Percentiles rank a stretch among this genome's conserved stretches.
These are phyloP conservation scores for Globisporangium sylvaticum DNA, from an alignment of 352 stramenopile genomes.

Conservation along the genomic window DNA sequence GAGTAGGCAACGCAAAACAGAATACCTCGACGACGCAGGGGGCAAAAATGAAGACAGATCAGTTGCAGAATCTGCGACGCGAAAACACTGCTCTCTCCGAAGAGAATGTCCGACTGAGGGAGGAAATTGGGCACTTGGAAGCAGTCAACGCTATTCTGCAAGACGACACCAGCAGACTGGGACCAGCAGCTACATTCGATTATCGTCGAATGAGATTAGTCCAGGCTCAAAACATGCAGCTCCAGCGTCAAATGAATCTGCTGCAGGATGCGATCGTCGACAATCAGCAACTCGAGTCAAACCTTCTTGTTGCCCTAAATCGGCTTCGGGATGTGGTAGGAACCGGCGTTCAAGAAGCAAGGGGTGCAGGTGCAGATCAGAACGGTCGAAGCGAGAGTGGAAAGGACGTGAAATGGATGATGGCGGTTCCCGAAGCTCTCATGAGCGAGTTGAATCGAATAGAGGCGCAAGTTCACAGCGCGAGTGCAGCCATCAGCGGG, in stretches of 20 bases:
- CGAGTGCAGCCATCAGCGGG: constrained; percentile 14
- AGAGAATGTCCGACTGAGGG: constrained; percentile 40
- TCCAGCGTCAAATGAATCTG: constrained; percentile 45
- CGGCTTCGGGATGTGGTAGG: constrained; percentile 42
- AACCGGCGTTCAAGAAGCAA: constrained; percentile 37
- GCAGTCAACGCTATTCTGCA: constrained; percentile 33
- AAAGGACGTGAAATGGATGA: constrained; percentile 36
- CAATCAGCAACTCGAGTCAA: constrained; percentile 32
- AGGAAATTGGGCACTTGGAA: constrained; percentile 50
- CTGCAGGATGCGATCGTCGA: constrained; percentile 34
- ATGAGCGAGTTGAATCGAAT: constrained; percentile 29
- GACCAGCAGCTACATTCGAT: constrained; percentile 19
- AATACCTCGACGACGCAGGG: constrained; percentile 22
- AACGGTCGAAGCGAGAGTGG: constrained; percentile 5
- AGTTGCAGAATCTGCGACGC: constrained; percentile 36
- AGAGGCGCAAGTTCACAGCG: constrained; percentile 27
- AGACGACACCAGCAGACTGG: constrained; percentile 18
- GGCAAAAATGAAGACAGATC: constrained; percentile 39
- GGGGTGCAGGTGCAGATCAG: constrained; percentile 34
- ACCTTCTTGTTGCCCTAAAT: constrained; percentile 30
- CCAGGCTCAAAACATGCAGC: constrained; percentile 60
- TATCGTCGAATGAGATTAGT: constrained; percentile 33
- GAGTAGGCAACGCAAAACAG: constrained; percentile 12
- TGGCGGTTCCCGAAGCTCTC: constrained; percentile 32
- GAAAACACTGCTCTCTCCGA: constrained; percentile 30